Percentiles rank a stretch among this genome's conserved stretches.
Conservation (phyloP, 2,329 filamentous ascomycete genomes). For the Beauveria brongniartii region DNA sequence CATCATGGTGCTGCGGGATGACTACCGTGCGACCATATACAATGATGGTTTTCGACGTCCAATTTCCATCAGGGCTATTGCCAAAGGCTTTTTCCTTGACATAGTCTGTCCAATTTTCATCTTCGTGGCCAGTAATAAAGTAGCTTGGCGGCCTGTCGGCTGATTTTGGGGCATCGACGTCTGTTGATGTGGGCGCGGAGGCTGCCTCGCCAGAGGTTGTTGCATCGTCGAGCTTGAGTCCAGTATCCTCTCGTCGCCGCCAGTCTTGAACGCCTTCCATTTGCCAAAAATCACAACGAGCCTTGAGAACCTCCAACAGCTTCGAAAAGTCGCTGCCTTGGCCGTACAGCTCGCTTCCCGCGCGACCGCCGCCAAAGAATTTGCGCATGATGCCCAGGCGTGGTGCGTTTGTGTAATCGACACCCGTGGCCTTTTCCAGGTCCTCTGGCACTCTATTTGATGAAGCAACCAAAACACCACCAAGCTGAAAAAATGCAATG, state of each 20-base stretch:
- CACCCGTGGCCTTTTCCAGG: slow-evolving; percentile 64
- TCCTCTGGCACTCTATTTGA: slow-evolving; percentile 82
- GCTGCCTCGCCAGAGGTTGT: neutral
- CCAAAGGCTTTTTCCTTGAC: slow-evolving; percentile 20
- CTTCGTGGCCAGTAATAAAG: slow-evolving; percentile 19
- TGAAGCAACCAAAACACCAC: slow-evolving; percentile 71
- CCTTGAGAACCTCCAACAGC: slow-evolving; percentile 68
- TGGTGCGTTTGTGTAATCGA: slow-evolving; percentile 54
- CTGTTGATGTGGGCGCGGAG: neutral
- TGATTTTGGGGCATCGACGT: slow-evolving; percentile 14
- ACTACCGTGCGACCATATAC: slow-evolving; percentile 57
- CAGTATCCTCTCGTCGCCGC: slow-evolving; percentile 44
- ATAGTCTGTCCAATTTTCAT: slow-evolving; percentile 21
- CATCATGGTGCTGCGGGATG: slow-evolving; percentile 49
- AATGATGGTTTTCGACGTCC: slow-evolving; percentile 35
- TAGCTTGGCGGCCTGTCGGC: slow-evolving; percentile 24
- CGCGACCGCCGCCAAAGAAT: slow-evolving; percentile 34
- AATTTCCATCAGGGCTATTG: slow-evolving; percentile 22
- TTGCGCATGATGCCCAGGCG: slow-evolving; percentile 42
- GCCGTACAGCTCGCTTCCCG: slow-evolving; percentile 44
- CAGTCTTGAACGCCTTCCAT: slow-evolving; percentile 72
- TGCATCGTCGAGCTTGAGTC: neutral
- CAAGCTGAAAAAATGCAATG: slow-evolving; percentile 72
- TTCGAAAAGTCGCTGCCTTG: slow-evolving; percentile 64
- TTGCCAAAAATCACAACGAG: slow-evolving; percentile 75